Evolutionary conservation across 164 flowering plant species (phyloP).

Genomic region (Macadamia tetraphylla): DNA sequence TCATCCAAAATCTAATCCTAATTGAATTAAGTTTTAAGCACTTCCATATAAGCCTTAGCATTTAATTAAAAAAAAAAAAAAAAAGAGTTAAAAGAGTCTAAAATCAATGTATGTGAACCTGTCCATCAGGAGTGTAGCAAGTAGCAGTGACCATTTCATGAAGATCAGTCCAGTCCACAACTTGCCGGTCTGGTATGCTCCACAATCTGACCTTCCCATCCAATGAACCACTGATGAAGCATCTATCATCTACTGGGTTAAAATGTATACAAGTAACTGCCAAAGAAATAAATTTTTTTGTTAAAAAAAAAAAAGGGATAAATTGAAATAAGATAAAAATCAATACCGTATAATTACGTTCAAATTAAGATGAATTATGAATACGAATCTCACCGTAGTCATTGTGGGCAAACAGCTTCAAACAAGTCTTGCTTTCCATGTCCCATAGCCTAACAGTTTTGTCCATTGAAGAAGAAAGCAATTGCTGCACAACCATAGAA

Average conservation of each 20-base stretch:
- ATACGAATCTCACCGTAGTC: too few relatives aligned
- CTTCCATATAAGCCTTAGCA: too few relatives aligned
- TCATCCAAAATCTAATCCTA: too few relatives aligned
- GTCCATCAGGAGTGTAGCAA: slow-evolving; percentile 97
- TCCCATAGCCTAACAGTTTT: too few relatives aligned
- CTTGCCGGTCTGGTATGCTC: slow-evolving; percentile 94
- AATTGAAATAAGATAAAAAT: too few relatives aligned
- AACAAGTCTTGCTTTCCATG: too few relatives aligned
- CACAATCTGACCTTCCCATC: slow-evolving; percentile 99
- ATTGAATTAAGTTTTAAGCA: too few relatives aligned
- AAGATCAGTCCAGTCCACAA: slow-evolving; percentile 95
- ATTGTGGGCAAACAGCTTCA: too few relatives aligned
- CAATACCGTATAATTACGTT: too few relatives aligned
- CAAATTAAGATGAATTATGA: too few relatives aligned
- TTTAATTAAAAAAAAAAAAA: slow-evolving; percentile 3
- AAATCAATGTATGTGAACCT: slow-evolving; percentile 38
- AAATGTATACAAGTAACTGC: slow-evolving; percentile 99
- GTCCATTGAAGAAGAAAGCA: too few relatives aligned
- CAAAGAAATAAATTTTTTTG: neutral
- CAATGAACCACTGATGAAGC: slow-evolving; percentile 96
- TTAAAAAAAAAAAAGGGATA: neutral
- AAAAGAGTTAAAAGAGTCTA: neutral
- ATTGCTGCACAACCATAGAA: too few relatives aligned
- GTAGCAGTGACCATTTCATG: slow-evolving; percentile 99
- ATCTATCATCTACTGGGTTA: slow-evolving; percentile 93